Percentiles rank a stretch among this genome's conserved stretches.
phyloP scores from a whole-genome alignment of 257 asterid genomes.

The Petunia axillaris region DNA sequence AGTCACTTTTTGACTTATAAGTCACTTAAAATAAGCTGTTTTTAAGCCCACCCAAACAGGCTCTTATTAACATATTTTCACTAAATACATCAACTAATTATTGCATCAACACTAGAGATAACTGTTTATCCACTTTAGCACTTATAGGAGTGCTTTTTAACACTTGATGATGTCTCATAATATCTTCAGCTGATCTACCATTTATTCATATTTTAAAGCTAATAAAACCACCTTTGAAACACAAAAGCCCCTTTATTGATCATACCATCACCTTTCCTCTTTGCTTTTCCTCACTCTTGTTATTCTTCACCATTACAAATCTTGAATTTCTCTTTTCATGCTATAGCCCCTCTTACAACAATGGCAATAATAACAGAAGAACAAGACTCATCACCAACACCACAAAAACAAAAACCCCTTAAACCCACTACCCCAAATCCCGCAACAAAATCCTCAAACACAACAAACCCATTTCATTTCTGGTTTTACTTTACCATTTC shows the following conservation, averaged over 20 bases:
- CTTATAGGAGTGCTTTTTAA: too few species aligned
- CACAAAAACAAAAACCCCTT: constrained; percentile 42
- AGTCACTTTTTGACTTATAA: too few species aligned
- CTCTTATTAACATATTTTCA: too few species aligned
- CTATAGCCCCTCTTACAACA: constrained; percentile 1
- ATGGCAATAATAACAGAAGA: constrained; percentile 80
- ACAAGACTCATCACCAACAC: constrained; percentile 50
- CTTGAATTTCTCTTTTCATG: not conserved
- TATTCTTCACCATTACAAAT: constrained; percentile 16
- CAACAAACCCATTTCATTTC: constrained; percentile 68
- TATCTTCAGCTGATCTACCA: constrained; percentile 1
- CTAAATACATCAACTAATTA: too few species aligned
- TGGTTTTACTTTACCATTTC: constrained; percentile 75
- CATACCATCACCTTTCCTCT: not conserved
- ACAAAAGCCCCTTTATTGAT: constrained; percentile 17
- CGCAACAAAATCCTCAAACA: constrained; percentile 32
- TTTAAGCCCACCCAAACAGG: too few species aligned
- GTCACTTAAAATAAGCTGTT: too few species aligned
- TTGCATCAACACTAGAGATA: too few species aligned
- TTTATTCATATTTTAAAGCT: not conserved
- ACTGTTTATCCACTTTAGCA: too few species aligned
- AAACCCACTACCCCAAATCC: constrained; percentile 38
- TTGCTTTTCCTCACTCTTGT: not conserved
- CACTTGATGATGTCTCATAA: not conserved
- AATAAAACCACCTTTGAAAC: constrained; percentile 22